Conservation (phyloP, 805 yeast species). For the Ogataea trehaloabstinens region DNA sequence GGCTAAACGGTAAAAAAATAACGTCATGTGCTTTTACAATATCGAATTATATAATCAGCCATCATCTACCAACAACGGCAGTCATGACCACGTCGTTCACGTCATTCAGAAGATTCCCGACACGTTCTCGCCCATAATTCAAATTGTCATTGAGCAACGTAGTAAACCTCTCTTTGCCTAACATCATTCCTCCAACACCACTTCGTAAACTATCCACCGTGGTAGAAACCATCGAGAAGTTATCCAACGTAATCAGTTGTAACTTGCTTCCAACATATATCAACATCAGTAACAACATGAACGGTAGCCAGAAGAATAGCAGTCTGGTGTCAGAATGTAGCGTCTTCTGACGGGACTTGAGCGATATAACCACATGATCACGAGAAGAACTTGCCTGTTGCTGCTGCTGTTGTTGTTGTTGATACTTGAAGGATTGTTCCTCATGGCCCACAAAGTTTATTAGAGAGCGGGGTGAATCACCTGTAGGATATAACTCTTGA, state of each 20-base stretch:
- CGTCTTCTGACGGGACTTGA: slow-evolving; percentile 37
- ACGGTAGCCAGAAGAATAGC: slow-evolving; percentile 88
- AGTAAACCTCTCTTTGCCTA: slow-evolving; percentile 43
- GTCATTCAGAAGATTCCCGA: slow-evolving; percentile 35
- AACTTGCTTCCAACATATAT: slow-evolving; percentile 31
- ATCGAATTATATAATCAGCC: too few relatives aligned
- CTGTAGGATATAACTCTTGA: slow-evolving; percentile 71
- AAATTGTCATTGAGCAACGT: slow-evolving; percentile 34
- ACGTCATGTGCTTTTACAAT: background rate
- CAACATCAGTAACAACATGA: slow-evolving; percentile 54
- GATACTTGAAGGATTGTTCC: slow-evolving; percentile 8
- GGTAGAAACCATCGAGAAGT: slow-evolving; percentile 21
- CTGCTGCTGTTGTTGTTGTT: background rate
- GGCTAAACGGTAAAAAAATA: slow-evolving; percentile 16
- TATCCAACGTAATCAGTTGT: slow-evolving; percentile 22
- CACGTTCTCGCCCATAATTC: slow-evolving; percentile 30
- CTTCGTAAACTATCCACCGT: slow-evolving; percentile 41
- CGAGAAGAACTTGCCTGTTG: slow-evolving; percentile 5
- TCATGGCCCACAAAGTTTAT: slow-evolving; percentile 29
- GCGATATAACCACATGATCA: slow-evolving; percentile 20
- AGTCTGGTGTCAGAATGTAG: slow-evolving; percentile 77
- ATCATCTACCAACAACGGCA: slow-evolving; percentile 30
- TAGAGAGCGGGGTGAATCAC: slow-evolving; percentile 28
- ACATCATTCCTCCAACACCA: slow-evolving; percentile 45
- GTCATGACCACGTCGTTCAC: slow-evolving; percentile 42